Base-by-base conservation (phyloP, 352 stramenopile genomes). In the Phytophthora gonapodyides region DNA sequence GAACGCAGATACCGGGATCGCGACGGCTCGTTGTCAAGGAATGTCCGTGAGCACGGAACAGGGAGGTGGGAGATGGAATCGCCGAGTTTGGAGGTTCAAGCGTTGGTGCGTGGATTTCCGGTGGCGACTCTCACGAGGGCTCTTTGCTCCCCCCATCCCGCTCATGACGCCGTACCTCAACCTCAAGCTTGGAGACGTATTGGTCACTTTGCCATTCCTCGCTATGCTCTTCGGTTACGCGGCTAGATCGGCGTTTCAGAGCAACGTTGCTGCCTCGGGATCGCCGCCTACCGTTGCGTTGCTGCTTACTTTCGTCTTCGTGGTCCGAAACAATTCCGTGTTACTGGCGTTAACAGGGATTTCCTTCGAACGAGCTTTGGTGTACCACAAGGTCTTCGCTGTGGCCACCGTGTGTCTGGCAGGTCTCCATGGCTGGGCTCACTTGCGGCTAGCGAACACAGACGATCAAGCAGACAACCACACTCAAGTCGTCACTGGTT, bases 371-470 rank as follows among this genome's bases (percentile, higher is more conserved):
- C 67, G 73, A 12, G 63, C 60, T 27, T 30, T 82, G 11, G 45
- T 75, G 8, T 82, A 80, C 49, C 73, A 78, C 68, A 76, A 76
- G 44, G 33, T 78, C 8, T 70, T 71, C 11, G 62, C 50, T 4
- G 8, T 67, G 10, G 34, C 76, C 13, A 44, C 57, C 7, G 55
- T 73, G n/a, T 9, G 75, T 11, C 44, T 76, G 13, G 15, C 56
- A 3, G 49, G 11, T 0, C 42, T 80, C 16, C 73, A 82, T 38
- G 73, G 62, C 0, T 34, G 71, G 11, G 31, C 67, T 2, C 74
- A 75, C 31, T 34, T 73, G 8, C 57, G 68, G 12, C 12, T 11
- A 21, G 15, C 19, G 40, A 47, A 46, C 24, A 8, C 16, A 16
- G 3, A 30, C 7, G 35, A 40, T 2, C 11, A 45, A 45, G 34